Percentiles rank a stretch among this genome's conserved stretches.
These are phyloP conservation scores for Aspergillus ellipticus DNA, from an alignment of 495 filamentous ascomycete species.

Conservation along the genomic window DNA sequence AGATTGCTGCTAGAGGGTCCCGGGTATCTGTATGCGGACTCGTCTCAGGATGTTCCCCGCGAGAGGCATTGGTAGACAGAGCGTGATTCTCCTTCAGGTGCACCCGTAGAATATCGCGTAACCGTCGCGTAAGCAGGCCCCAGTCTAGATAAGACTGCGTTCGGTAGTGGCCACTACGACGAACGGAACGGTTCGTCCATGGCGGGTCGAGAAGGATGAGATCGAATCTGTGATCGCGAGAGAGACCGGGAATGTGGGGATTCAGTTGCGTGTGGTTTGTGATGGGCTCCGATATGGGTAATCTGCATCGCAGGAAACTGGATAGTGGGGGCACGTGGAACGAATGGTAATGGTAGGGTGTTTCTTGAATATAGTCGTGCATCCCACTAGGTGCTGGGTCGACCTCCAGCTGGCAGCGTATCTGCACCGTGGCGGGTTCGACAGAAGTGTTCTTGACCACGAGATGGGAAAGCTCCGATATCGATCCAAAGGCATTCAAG, in stretches of 20 bases:
- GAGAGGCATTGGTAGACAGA: not conserved
- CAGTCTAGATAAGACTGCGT: conserved; percentile 43
- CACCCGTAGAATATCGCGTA: conserved; percentile 27
- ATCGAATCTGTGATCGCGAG: conserved; percentile 53
- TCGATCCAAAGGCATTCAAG: conserved; percentile 25
- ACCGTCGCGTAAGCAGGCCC: conserved; percentile 23
- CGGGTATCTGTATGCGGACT: not conserved
- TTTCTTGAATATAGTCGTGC: not conserved
- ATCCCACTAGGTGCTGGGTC: not conserved
- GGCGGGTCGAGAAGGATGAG: conserved; percentile 87
- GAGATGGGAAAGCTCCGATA: conserved; percentile 27
- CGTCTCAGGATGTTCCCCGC: not conserved
- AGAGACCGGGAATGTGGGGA: conserved; percentile 28
- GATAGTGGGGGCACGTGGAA: conserved; percentile 53
- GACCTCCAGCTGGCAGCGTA: conserved; percentile 9
- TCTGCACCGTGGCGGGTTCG: conserved; percentile 20
- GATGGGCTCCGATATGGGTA: conserved; percentile 20
- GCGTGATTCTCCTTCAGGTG: conserved; percentile 17
- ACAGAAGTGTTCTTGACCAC: conserved; percentile 35
- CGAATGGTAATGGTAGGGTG: conserved; percentile 1
- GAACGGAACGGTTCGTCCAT: conserved; percentile 88
- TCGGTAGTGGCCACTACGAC: conserved; percentile 62
- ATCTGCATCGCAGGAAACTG: conserved; percentile 45
- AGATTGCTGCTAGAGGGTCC: conserved; percentile 57
- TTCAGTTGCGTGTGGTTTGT: not conserved